Evolutionary conservation across 345 rosid genomes (phyloP).

Genomic region (Rhodamnia rubescens): DNA sequence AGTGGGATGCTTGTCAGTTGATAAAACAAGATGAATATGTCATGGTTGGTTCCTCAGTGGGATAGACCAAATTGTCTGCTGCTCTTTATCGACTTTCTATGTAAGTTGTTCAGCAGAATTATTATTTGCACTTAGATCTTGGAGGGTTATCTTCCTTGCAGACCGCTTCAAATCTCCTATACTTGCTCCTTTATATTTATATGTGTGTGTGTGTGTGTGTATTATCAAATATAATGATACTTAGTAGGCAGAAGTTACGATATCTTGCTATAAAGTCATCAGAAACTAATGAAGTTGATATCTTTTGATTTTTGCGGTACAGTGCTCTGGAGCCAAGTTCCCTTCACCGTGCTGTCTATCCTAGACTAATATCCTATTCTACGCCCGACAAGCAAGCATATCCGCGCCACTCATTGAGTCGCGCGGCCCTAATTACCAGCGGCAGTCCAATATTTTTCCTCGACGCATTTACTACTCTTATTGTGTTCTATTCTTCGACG

Average conservation of each 20-base stretch:
- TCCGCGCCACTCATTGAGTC: slow-evolving; percentile 91
- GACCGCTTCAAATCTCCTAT: neutral
- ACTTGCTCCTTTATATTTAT: neutral
- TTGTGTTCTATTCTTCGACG: slow-evolving; percentile 84
- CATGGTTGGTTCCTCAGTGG: neutral
- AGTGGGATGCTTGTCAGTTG: neutral
- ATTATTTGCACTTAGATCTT: neutral
- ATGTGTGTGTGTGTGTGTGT: too few species aligned
- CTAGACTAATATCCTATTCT: slow-evolving; percentile 61
- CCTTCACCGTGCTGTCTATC: slow-evolving; percentile 83
- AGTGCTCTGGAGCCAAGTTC: slow-evolving; percentile 86
- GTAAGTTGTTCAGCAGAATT: neutral
- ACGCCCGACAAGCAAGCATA: slow-evolving; percentile 79
- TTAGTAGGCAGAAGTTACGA: neutral
- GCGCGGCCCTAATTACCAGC: slow-evolving; percentile 80
- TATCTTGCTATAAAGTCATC: neutral
- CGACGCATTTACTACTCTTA: slow-evolving; percentile 80
- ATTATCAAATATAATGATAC: neutral
- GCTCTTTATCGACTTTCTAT: neutral
- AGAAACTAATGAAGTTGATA: neutral
- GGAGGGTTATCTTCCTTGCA: neutral
- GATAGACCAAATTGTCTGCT: neutral
- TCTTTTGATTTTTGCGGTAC: slow-evolving; percentile 12
- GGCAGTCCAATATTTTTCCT: slow-evolving; percentile 96
- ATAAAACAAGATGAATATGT: neutral